phyloP scores from a whole-genome alignment of 371 early-diverging fungal species.

The Blastocladiella emersonii region DNA sequence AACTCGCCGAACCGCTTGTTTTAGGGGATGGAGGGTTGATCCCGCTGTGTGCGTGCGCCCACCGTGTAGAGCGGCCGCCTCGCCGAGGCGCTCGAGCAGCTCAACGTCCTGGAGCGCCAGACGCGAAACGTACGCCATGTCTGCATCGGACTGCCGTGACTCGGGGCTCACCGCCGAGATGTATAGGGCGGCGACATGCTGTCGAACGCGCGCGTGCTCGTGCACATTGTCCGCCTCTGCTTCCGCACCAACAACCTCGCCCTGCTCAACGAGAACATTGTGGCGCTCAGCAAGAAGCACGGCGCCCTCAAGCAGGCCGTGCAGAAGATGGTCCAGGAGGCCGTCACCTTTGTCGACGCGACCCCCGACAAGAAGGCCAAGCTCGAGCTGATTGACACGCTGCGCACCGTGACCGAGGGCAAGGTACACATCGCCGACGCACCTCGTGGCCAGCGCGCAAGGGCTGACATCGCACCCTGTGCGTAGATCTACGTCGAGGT shows the following conservation, averaged over 20 bases:
- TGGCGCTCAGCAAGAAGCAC: constrained; percentile 83
- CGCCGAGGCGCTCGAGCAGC: constrained; percentile 64
- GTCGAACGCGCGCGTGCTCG: constrained; percentile 76
- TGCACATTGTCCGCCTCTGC: constrained; percentile 61
- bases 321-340: constrained; percentile 85
- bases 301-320: constrained; percentile 90
- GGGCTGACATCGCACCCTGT: too few relatives aligned
- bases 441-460: too few relatives aligned
- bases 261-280: constrained; percentile 74
- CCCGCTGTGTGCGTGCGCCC: too few relatives aligned
- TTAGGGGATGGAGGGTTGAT: neutral
- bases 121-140: constrained; percentile 56
- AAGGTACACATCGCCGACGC: constrained; percentile 45
- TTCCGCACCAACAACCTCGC: constrained; percentile 66
- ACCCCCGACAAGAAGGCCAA: constrained; percentile 68
- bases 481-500: constrained; percentile 94
- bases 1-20: neutral
- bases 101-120: constrained; percentile 72
- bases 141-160: neutral
- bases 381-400: constrained; percentile 80
- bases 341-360: constrained; percentile 71
- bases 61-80: constrained; percentile 44
- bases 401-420: constrained; percentile 92
- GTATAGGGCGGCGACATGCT: constrained; percentile 62
- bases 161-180: too few relatives aligned